phyloP scores from a whole-genome alignment of 306 rosid species.

The Luffa acutangula region DNA sequence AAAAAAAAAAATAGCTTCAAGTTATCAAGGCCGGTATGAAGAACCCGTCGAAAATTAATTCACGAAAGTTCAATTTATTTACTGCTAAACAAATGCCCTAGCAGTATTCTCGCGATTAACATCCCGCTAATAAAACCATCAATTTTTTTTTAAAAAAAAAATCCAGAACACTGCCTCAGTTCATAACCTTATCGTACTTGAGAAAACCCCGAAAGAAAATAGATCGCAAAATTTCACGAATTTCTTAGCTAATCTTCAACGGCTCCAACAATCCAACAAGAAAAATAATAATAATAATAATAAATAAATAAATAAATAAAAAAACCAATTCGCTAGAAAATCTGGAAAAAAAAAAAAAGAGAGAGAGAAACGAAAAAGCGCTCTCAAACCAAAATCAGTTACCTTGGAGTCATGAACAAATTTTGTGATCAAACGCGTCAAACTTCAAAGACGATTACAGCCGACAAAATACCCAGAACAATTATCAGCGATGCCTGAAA shows the following conservation, averaged over 20 bases:
- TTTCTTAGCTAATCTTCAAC: not conserved
- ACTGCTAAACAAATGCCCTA: not conserved
- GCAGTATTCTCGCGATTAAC: not conserved
- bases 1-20: not conserved
- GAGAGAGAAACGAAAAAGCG: not conserved
- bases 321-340: not conserved
- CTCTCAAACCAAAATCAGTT: constrained; percentile 2
- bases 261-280: not conserved
- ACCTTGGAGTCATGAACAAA: constrained; percentile 32
- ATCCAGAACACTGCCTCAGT: not conserved
- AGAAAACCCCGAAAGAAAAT: not conserved
- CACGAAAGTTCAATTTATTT: not conserved
- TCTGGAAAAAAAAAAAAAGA: not conserved
- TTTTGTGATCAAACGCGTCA: not conserved
- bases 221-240: not conserved
- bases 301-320: no score
- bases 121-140: not conserved
- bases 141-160: not conserved
- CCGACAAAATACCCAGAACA: not conserved
- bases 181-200: not conserved
- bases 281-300: no score
- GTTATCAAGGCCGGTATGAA: not conserved
- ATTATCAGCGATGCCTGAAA: constrained; percentile 16
- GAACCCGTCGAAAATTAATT: not conserved
- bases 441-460: constrained; percentile 6